Conservation (phyloP, 805 yeast genomes). For the Jamesozyma lodderae region DNA sequence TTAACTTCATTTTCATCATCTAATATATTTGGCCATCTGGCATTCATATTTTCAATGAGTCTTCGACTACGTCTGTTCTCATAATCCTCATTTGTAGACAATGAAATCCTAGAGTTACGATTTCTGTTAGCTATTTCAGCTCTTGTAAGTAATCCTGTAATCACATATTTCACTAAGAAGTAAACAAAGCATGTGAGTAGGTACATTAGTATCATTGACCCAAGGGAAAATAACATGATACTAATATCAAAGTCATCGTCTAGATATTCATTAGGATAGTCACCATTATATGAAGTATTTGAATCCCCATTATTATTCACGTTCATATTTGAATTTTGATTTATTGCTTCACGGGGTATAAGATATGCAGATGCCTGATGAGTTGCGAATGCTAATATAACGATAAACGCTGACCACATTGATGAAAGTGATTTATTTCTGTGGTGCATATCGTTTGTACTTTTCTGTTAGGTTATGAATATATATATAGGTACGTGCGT, state of each 20-base stretch:
- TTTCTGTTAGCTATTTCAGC: not conserved
- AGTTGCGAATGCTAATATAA: not conserved
- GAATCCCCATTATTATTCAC: not conserved
- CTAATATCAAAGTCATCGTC: constrained; percentile 20
- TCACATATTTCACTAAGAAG: constrained; percentile 10
- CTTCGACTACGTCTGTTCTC: constrained; percentile 1
- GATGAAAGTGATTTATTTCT: no score
- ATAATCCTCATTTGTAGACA: constrained; percentile 11
- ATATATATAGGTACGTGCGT: not conserved
- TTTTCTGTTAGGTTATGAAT: no score
- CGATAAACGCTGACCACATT: no score
- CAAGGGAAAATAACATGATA: constrained; percentile 17
- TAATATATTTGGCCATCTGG: constrained; percentile 43
- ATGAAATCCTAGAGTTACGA: constrained; percentile 8
- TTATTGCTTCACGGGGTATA: constrained; percentile 6
- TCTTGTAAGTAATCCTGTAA: constrained; percentile 8
- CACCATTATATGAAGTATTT: not conserved
- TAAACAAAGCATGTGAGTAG: constrained; percentile 12
- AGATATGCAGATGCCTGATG: not conserved
- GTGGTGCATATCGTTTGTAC: no score
- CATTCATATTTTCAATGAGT: constrained; percentile 7
- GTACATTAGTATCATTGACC: constrained; percentile 17
- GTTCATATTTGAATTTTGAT: constrained; percentile 3
- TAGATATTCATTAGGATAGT: constrained; percentile 4
- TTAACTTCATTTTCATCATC: constrained; percentile 55